A percentile compares a stretch with the other conserved stretches of the same genome.
Conservation (phyloP, 148 eudicot genomes). For the Spergularia marina region DNA sequence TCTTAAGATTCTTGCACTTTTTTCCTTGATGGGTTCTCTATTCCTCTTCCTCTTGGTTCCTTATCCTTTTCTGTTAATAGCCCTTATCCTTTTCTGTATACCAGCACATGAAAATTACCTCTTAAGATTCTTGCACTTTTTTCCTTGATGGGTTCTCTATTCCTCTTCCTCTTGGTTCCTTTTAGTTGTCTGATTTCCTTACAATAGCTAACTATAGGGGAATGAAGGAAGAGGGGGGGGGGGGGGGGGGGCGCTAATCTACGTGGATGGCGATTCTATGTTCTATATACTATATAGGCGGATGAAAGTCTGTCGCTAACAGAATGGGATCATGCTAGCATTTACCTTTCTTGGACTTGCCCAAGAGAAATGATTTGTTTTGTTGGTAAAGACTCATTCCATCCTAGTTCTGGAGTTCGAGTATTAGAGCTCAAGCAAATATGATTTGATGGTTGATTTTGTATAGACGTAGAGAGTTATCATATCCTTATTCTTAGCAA, state of each 20-base stretch:
- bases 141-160: neutral
- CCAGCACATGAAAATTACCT: conserved; percentile 5
- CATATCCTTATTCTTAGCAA: too few species aligned
- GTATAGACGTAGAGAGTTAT: too few species aligned
- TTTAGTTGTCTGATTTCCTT: neutral
- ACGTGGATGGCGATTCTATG: neutral
- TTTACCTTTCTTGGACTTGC: too few species aligned
- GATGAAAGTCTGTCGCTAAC: neutral
- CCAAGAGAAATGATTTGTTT: too few species aligned
- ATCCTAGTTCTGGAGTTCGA: too few species aligned
- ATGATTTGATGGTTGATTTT: too few species aligned
- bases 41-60: neutral
- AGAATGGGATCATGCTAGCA: too few species aligned
- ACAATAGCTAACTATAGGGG: neutral
- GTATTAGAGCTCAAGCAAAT: too few species aligned
- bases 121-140: conserved; percentile 14
- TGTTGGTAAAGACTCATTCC: too few species aligned
- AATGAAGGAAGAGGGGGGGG: neutral
- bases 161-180: neutral
- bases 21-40: neutral
- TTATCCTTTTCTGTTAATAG: neutral
- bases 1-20: conserved; percentile 15
- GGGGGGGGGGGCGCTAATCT: neutral
- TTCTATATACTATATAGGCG: neutral
- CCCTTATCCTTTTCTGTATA: conserved; percentile 6